Percentiles rank a stretch among this genome's conserved stretches.
These are phyloP conservation scores for Flaveria floridana DNA, from an alignment of 140 eudicot species.

Conservation along the genomic window DNA sequence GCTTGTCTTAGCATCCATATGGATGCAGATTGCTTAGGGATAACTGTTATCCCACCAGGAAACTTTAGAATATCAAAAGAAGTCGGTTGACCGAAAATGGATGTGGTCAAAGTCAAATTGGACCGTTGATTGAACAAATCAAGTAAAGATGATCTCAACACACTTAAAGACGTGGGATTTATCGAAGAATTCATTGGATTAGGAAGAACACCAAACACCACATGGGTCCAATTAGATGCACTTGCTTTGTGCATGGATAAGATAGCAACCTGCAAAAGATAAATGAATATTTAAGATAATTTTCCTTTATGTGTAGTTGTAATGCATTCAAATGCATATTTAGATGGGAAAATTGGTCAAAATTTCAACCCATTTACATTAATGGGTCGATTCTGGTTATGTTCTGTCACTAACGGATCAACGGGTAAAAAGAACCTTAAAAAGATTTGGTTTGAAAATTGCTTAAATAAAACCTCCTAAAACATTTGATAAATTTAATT, in stretches of 20 bases:
- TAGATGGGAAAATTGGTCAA: not conserved
- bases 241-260: conserved; percentile 66
- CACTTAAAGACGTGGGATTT: conserved; percentile 46
- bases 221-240: conserved; percentile 59
- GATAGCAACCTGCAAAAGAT: conserved; percentile 58
- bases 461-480: not conserved
- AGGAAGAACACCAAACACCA: conserved; percentile 66
- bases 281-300: not conserved
- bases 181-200: conserved; percentile 49
- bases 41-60: conserved; percentile 70
- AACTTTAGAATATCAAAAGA: conserved; percentile 60
- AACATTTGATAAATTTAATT: not conserved
- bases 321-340: conserved; percentile 9
- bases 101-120: conserved; percentile 62
- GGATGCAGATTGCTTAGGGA: conserved; percentile 52
- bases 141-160: conserved; percentile 54
- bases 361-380: not conserved
- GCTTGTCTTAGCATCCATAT: conserved; percentile 48
- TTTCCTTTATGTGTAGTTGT: conserved; percentile 8
- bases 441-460: not conserved
- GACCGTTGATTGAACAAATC: conserved; percentile 52
- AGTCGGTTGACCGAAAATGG: conserved; percentile 65
- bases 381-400: not conserved
- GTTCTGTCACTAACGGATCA: not conserved
- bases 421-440: not conserved